Base-by-base conservation (phyloP, 371 early-diverging fungal genomes). In the Mycotypha africana region DNA sequence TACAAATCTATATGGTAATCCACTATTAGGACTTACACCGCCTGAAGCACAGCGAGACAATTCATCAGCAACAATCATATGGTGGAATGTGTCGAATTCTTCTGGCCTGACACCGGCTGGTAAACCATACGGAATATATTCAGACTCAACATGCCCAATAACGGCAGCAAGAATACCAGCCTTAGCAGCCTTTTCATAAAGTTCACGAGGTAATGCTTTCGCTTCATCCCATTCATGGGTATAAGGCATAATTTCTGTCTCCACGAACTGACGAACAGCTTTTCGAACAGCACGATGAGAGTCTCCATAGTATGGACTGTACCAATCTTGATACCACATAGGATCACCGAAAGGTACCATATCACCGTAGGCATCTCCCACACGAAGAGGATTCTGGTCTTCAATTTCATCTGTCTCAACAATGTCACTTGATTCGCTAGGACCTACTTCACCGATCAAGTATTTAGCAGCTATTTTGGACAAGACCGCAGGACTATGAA, bases 401-500 rank as follows among this genome's bases (percentile, higher is more conserved):
- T 26, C 37, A 25, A 52, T 40, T 21, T 58, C 59, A 4, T 48
- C 49, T n/a, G 53, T 45, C 30, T 49, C 46, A 35, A 39, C 49
- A 22, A 8, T 28, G 9, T 41, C 41, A 4, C 22, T 23, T n/a
- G n/a, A n/a, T 10, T 20, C 23, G 7, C 16, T 37, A 28, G 28
- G 16, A 19, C 53, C 53, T 2, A 53, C 41, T 22, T 46, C 47
- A 25, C 53, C 53, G 23, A 53, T 42, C 23, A 47, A 28, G 31
- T 53, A 53, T 37, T 53, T 41, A 8, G 36, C 2, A 1, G 42
- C 53, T 16, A 53, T 36, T 31, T 49, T 49, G 21, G 45, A 40
- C 32, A 85, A 63, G 9, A 82, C 70, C 23, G 73, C 34, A 7
- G 51, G 49, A 28, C 79, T 82, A 70, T 95, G 95, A 65, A 92